These are phyloP conservation scores for Xylogone sp. DNA, from an alignment of 2,329 filamentous ascomycete genomes.

Conservation along the genomic window DNA sequence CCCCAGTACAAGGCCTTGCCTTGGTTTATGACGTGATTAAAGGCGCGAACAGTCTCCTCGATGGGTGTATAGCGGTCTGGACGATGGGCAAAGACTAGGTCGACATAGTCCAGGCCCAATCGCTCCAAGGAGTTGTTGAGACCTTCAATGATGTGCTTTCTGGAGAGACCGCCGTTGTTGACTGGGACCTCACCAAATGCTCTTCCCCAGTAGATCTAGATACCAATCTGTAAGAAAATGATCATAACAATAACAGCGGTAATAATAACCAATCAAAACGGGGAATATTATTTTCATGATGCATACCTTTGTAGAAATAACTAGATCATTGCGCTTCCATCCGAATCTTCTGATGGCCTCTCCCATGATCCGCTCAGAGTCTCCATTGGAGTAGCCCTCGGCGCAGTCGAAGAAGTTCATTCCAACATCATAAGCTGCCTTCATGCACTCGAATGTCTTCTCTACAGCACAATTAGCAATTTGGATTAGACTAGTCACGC, in stretches of 20 bases:
- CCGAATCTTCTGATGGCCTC: conserved; percentile 52
- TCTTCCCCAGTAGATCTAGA: conserved; percentile 61
- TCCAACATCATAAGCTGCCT: conserved; percentile 53
- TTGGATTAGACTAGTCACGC: neutral
- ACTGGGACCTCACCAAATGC: conserved; percentile 57
- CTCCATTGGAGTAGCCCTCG: conserved; percentile 48
- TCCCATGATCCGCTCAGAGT: conserved; percentile 52
- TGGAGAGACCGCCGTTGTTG: conserved; percentile 64
- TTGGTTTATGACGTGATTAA: conserved; percentile 65
- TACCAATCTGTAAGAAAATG: neutral
- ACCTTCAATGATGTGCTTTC: conserved; percentile 69
- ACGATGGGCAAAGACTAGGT: conserved; percentile 66
- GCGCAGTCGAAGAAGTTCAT: conserved; percentile 58
- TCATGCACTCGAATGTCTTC: conserved; percentile 57
- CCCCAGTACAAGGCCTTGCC: conserved; percentile 71
- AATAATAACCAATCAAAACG: neutral
- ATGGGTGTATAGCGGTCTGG: conserved; percentile 66
- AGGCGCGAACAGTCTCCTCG: conserved; percentile 66
- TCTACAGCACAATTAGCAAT: conserved; percentile 35
- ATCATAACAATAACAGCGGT: too few relatives aligned
- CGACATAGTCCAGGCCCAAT: conserved; percentile 54
- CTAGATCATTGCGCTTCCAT: conserved; percentile 54
- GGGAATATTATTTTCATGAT: conserved; percentile 1
- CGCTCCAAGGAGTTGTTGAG: conserved; percentile 55
- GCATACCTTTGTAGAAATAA: conserved; percentile 50